Base-by-base conservation (phyloP, 2,329 filamentous ascomycete genomes). In the Neofusicoccum sp. region DNA sequence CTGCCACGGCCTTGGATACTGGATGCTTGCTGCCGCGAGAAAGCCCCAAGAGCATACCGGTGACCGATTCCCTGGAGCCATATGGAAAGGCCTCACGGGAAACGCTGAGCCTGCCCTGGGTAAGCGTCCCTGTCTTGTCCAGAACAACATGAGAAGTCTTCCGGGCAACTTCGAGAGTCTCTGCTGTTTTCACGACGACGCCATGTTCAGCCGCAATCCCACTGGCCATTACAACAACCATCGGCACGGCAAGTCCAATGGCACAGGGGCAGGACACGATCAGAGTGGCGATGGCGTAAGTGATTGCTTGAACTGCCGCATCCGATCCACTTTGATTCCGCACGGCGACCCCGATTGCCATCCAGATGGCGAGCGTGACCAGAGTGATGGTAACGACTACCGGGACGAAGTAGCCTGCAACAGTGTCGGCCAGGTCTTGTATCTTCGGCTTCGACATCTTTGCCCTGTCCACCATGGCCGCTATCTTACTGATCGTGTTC, bases 251-350 rank as follows among this genome's bases (percentile, higher is more conserved):
- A 1, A 90, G 80, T 0, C 89, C 90, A 48, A 95, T 85, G 0
- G 90, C 91, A 63, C 90, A 94, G 0, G 91, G 91, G 67, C 91
- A 95, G 0, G 90, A 92, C 0, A 94, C 86, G n/a, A 90, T 87
- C 1, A 92, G 81, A 0, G 89, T 88, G 0, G 90, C 84, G 63
- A 94, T 91, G 1, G 87, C 77, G 64, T 91, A 93, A 0, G 89
- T 92, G 49, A 92, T 83, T 0, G 90, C 89, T 28, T 83, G 78
- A 1, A 86, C 80, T 0, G 81, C 77, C 1, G 88, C 85, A 9
- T 62, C 50, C 4, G 41, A 56, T 3, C 49, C 50, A 9, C 50
- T 34, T 50, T 82, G 77, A 6, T 45, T 36, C 6, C 31, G 33
- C 4, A 29, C 31, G 0, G 79, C 77, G 4, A 67, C 65, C 2